Percentiles rank a stretch among this genome's conserved stretches.
These are phyloP conservation scores for Tetraselmis striata DNA, from an alignment of 139 green algal species.

Conservation along the genomic window DNA sequence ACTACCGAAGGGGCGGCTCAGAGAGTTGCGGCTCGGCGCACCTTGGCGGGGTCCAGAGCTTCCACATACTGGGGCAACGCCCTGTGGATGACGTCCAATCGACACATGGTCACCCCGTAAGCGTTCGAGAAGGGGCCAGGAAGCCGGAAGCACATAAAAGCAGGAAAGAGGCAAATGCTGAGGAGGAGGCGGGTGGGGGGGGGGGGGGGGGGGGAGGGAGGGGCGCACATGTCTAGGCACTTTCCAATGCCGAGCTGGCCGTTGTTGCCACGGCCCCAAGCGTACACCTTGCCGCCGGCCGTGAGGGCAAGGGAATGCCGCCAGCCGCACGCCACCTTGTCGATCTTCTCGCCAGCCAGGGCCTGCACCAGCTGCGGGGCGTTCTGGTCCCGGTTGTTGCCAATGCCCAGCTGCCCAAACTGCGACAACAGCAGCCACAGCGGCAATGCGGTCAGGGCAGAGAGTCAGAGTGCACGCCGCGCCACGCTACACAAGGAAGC, in stretches of 20 bases:
- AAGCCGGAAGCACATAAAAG: no score
- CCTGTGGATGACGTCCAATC: background rate
- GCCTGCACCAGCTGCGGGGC: conserved; percentile 33
- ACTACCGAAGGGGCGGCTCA: no score
- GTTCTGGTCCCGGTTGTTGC: conserved; percentile 41
- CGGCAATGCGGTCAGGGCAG: background rate
- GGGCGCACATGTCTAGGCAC: conserved; percentile 27
- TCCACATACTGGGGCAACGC: background rate
- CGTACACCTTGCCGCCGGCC: conserved; percentile 47
- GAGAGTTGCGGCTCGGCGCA: no score
- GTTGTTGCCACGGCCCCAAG: conserved; percentile 76
- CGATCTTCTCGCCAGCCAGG: conserved; percentile 29
- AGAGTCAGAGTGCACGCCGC: background rate
- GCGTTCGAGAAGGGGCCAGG: no score
- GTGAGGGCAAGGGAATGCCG: conserved; percentile 68
- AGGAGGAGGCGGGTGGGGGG: no score
- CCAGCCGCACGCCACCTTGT: conserved; percentile 74
- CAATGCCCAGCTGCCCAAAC: conserved; percentile 78
- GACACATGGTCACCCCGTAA: no score
- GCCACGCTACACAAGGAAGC: no score
- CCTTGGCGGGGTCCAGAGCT: background rate
- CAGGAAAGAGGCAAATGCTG: no score
- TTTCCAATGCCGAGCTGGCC: conserved; percentile 66
- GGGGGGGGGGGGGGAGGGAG: background rate
- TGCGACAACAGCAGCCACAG: conserved; percentile 13